Conservation (phyloP, 1,284 basidiomycete genomes). For the Marasmius tenuissimus region DNA sequence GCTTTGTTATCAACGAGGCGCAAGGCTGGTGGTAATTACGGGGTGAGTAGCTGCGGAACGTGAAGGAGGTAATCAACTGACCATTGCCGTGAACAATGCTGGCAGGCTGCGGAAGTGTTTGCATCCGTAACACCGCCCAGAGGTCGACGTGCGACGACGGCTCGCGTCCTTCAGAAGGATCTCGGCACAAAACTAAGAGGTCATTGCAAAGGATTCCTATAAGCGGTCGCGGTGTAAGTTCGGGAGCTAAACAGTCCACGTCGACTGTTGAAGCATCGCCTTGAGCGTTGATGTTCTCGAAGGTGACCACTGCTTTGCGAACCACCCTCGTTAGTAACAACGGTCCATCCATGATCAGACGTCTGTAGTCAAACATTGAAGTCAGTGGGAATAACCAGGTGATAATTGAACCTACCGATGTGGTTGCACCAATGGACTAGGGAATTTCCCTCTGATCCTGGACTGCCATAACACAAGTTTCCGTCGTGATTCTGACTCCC, state of each 20-base stretch:
- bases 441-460: conserved; percentile 88
- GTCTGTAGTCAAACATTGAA: conserved; percentile 40
- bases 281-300: conserved; percentile 77
- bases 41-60: conserved; percentile 12
- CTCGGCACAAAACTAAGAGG: conserved; percentile 85
- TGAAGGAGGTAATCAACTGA: conserved; percentile 33
- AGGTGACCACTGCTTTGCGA: conserved; percentile 83
- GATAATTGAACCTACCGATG: conserved; percentile 65
- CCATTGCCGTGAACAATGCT: conserved; percentile 86
- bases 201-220: conserved; percentile 90
- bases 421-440: conserved; percentile 95
- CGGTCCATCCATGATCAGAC: conserved; percentile 85
- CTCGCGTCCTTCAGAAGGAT: conserved; percentile 75
- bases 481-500: conserved; percentile 87
- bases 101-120: conserved; percentile 85
- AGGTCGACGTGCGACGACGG: conserved; percentile 76
- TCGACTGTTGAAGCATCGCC: conserved; percentile 80
- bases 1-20: conserved; percentile 87
- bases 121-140: conserved; percentile 93
- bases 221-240: conserved; percentile 72
- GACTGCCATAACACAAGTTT: conserved; percentile 93
- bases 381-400: conserved; percentile 4
- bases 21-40: conserved; percentile 48
- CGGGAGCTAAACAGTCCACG: conserved; percentile 86
- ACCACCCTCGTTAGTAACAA: conserved; percentile 86